Evolutionary conservation across 129 eudicot genomes (phyloP).

Genomic region (Centaurea solstitialis): DNA sequence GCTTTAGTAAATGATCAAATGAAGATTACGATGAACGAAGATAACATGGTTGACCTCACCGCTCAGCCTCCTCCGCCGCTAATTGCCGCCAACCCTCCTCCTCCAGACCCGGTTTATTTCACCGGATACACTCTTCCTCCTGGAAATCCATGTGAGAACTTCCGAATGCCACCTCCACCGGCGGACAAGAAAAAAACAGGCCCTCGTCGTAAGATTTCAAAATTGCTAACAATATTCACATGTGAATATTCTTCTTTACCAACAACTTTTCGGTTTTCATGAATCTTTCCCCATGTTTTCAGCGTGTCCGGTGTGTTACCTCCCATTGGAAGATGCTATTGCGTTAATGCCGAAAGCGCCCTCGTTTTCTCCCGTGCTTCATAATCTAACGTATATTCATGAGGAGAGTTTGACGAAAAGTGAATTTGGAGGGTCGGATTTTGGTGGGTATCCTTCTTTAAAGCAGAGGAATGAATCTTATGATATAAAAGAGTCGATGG

Average conservation of each 20-base stretch:
- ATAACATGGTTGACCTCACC: not conserved
- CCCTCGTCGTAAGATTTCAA: conserved; percentile 49
- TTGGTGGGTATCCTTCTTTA: conserved; percentile 80
- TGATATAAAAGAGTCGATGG: conserved; percentile 69
- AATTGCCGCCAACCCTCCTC: conserved; percentile 32
- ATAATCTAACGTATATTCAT: conserved; percentile 57
- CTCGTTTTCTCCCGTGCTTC: conserved; percentile 68
- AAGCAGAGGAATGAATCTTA: conserved; percentile 65
- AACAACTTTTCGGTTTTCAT: not conserved
- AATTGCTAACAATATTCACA: not conserved
- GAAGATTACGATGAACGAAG: conserved; percentile 18
- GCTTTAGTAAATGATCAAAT: conserved; percentile 15
- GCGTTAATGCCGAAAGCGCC: conserved; percentile 67
- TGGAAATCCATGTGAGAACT: conserved; percentile 81
- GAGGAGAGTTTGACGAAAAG: conserved; percentile 60
- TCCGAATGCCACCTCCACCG: conserved; percentile 83
- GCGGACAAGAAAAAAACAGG: conserved; percentile 83
- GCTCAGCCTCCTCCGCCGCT: conserved; percentile 24
- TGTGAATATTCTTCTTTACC: not conserved
- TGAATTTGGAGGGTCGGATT: conserved; percentile 84
- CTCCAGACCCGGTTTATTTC: conserved; percentile 49
- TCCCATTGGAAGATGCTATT: conserved; percentile 63
- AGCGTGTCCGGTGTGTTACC: conserved; percentile 90
- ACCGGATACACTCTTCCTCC: conserved; percentile 80
- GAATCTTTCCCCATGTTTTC: conserved; percentile 24